These are phyloP conservation scores for Boletus bicolor DNA, from an alignment of 768 basidiomycete genomes.

Conservation along the genomic window DNA sequence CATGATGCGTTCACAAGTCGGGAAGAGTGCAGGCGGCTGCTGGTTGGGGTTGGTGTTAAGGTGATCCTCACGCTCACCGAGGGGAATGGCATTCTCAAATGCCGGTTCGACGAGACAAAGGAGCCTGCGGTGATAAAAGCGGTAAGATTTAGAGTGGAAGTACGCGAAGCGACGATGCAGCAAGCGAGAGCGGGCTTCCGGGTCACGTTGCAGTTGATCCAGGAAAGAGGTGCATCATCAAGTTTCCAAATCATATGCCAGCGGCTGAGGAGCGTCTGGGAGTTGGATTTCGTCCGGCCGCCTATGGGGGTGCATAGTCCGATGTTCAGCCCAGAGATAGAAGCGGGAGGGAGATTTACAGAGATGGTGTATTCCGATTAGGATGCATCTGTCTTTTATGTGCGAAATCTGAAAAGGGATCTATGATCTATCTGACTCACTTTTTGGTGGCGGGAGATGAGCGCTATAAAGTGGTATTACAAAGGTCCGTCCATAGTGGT, in stretches of 20 bases:
- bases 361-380: slow-evolving; percentile 34
- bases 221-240: slow-evolving; percentile 85
- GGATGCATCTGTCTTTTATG: slow-evolving; percentile 5
- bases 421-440: slow-evolving; percentile 7
- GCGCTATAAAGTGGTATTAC: slow-evolving; percentile 9
- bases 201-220: slow-evolving; percentile 62
- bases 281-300: slow-evolving; percentile 43
- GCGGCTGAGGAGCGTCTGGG: slow-evolving; percentile 68
- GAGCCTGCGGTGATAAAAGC: slow-evolving; percentile 61
- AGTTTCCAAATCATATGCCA: slow-evolving; percentile 74
- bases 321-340: slow-evolving; percentile 29
- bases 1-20: slow-evolving; percentile 62
- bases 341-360: slow-evolving; percentile 26
- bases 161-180: slow-evolving; percentile 43
- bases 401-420: slow-evolving; percentile 14
- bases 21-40: slow-evolving; percentile 67
- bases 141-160: slow-evolving; percentile 81
- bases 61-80: slow-evolving; percentile 66
- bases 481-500: slow-evolving; percentile 35
- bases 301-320: slow-evolving; percentile 15
- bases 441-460: neutral
- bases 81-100: slow-evolving; percentile 68
- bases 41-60: slow-evolving; percentile 68
- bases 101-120: slow-evolving; percentile 64
- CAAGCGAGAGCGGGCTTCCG: slow-evolving; percentile 47